A percentile compares a stretch with the other conserved stretches of the same genome.
Evolutionary conservation across 805 yeast species (phyloP).

Genomic region (Crinitomyces ghanaensis): DNA sequence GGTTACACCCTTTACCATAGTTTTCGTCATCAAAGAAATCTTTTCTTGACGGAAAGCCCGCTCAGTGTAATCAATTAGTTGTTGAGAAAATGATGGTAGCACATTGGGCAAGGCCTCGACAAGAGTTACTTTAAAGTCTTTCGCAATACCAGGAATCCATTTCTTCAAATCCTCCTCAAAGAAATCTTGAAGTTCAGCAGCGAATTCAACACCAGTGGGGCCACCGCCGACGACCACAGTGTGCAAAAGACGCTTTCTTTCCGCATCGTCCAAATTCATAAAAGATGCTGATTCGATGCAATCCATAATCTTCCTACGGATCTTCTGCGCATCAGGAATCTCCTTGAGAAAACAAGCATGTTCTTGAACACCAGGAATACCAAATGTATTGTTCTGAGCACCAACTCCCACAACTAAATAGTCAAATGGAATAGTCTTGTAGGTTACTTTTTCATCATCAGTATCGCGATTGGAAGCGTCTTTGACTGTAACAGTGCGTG

Average conservation of each 20-base stretch:
- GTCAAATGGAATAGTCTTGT: conserved; percentile 53
- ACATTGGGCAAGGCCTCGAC: conserved; percentile 91
- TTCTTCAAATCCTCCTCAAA: conserved; percentile 80
- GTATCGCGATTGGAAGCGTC: conserved; percentile 21
- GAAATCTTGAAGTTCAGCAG: conserved; percentile 92
- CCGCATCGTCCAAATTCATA: conserved; percentile 50
- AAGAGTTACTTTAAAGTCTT: conserved; percentile 71
- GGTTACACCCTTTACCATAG: conserved; percentile 81
- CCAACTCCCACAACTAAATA: conserved; percentile 89
- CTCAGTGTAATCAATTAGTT: conserved; percentile 55
- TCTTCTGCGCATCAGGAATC: conserved; percentile 74
- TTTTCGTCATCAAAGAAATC: conserved; percentile 67
- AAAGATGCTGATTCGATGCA: conserved; percentile 85
- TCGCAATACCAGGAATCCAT: conserved; percentile 79
- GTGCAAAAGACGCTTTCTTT: conserved; percentile 72
- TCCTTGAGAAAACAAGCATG: conserved; percentile 84
- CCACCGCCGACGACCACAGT: conserved; percentile 97
- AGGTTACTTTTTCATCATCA: conserved; percentile 30
- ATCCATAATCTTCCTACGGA: conserved; percentile 74
- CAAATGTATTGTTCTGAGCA: conserved; percentile 88
- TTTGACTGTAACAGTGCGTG: conserved; percentile 51
- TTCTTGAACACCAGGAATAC: conserved; percentile 85
- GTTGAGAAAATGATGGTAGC: conserved; percentile 38
- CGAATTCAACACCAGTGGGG: conserved; percentile 88
- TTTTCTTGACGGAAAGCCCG: conserved; percentile 56